phyloP scores from a whole-genome alignment of 345 rosid species.

The Eucalyptus victrix region DNA sequence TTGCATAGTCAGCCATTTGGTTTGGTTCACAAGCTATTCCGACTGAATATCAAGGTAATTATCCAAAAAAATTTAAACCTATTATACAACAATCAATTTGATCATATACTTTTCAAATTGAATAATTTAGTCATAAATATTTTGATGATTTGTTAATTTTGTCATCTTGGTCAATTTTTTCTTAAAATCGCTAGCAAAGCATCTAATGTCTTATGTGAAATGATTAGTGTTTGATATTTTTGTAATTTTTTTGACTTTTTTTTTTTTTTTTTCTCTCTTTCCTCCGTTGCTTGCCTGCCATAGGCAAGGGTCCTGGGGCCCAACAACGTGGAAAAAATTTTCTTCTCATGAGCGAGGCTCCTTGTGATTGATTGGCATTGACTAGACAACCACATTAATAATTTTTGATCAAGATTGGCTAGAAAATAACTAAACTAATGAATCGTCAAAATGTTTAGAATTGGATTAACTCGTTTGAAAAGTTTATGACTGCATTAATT shows the following conservation, averaged over 20 bases:
- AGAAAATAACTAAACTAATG: not conserved
- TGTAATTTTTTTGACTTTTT: not conserved
- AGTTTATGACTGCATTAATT: not conserved
- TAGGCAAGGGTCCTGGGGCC: not conserved
- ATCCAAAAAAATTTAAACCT: fast-evolving
- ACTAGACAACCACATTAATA: fast-evolving
- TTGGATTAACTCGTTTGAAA: fast-evolving
- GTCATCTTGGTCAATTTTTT: not conserved
- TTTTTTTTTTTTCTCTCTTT: not conserved
- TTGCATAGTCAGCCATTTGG: not conserved
- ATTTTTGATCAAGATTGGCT: not conserved
- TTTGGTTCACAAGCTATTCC: not conserved
- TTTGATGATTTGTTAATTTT: not conserved
- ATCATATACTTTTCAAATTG: not conserved
- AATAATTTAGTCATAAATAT: fast-evolving
- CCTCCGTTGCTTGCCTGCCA: fast-evolving
- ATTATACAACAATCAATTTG: not conserved
- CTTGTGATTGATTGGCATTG: fast-evolving
- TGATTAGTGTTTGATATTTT: not conserved
- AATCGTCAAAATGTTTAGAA: not conserved
- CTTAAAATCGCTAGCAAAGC: fast-evolving
- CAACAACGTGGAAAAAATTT: not conserved
- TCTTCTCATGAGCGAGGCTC: fast-evolving
- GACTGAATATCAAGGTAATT: not conserved
- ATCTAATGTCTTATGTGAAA: fast-evolving